A percentile compares a stretch with the other conserved stretches of the same genome.
phyloP scores from a whole-genome alignment of 805 yeast genomes.

The Sugiyamaella marilandica region DNA sequence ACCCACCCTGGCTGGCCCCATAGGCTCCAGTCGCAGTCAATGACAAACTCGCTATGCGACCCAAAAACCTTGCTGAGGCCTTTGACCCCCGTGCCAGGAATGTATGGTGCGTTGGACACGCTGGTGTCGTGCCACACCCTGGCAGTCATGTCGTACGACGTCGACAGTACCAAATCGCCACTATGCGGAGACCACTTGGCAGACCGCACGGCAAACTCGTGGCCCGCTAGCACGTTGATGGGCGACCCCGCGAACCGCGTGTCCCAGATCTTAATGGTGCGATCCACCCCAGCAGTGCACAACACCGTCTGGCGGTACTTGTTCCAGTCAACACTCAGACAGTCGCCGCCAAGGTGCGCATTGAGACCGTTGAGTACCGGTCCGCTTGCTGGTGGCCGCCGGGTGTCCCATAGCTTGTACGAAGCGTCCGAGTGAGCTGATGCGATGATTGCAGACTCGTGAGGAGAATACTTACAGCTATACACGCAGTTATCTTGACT shows the following conservation, averaged over 20 bases:
- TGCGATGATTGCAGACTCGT: slow-evolving; percentile 62
- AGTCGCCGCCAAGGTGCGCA: slow-evolving; percentile 78
- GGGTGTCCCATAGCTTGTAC: slow-evolving; percentile 75
- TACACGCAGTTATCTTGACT: slow-evolving; percentile 56
- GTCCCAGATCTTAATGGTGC: slow-evolving; percentile 82
- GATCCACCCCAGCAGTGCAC: slow-evolving; percentile 92
- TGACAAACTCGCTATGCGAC: slow-evolving; percentile 79
- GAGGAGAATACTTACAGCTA: slow-evolving; percentile 79
- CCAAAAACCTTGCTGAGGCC: slow-evolving; percentile 58
- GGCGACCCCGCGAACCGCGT: slow-evolving; percentile 67
- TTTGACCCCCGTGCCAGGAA: slow-evolving; percentile 37
- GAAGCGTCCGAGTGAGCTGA: slow-evolving; percentile 72
- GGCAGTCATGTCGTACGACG: slow-evolving; percentile 91
- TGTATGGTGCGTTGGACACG: slow-evolving; percentile 50
- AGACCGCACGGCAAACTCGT: slow-evolving; percentile 80
- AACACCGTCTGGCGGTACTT: slow-evolving; percentile 74
- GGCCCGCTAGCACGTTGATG: slow-evolving; percentile 73
- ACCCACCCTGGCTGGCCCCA: slow-evolving; percentile 98
- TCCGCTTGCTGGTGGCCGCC: slow-evolving; percentile 32
- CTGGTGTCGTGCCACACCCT: slow-evolving; percentile 78
- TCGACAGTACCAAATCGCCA: slow-evolving; percentile 61
- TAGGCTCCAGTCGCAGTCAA: slow-evolving; percentile 90
- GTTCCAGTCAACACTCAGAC: slow-evolving; percentile 82
- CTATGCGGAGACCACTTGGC: slow-evolving; percentile 88
- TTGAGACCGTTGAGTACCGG: slow-evolving; percentile 46